These are phyloP conservation scores for Hydrangea macrophylla DNA, from an alignment of 148 eudicot species.

Conservation along the genomic window DNA sequence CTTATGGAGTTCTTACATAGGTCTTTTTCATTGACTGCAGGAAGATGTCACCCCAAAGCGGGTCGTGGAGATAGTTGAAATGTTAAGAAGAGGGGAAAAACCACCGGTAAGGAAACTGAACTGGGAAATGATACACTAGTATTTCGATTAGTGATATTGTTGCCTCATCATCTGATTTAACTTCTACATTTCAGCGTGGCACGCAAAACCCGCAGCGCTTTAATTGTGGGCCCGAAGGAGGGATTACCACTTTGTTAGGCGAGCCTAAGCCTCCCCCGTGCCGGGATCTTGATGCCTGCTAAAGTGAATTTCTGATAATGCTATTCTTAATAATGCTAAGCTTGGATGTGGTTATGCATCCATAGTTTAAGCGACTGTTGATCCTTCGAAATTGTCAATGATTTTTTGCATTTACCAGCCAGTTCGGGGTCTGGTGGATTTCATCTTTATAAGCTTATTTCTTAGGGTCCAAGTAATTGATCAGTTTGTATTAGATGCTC, in stretches of 20 bases:
- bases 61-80: slow-evolving; percentile 88
- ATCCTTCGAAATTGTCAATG: slow-evolving; percentile 3
- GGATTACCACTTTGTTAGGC: slow-evolving; percentile 72
- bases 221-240: slow-evolving; percentile 75
- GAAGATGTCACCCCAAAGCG: slow-evolving; percentile 82
- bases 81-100: slow-evolving; percentile 76
- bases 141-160: not conserved
- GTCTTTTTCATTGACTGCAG: slow-evolving; percentile 33
- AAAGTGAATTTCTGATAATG: slow-evolving; percentile 14
- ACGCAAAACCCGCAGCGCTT: slow-evolving; percentile 70
- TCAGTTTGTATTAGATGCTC: not conserved
- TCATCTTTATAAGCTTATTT: not conserved
- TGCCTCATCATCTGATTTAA: not conserved
- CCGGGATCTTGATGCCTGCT: slow-evolving; percentile 91
- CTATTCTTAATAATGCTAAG: slow-evolving; percentile 35
- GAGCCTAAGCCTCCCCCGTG: slow-evolving; percentile 93
- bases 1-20: not conserved
- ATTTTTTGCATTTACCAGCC: slow-evolving; percentile 9
- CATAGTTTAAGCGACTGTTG: slow-evolving; percentile 11
- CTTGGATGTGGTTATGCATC: slow-evolving; percentile 10
- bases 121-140: not conserved
- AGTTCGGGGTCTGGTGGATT: slow-evolving; percentile 5
- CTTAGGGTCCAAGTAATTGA: not conserved
- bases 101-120: slow-evolving; percentile 64
- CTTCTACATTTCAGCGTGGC: slow-evolving; percentile 54